These are phyloP conservation scores for Persicaria maculosa DNA, from an alignment of 148 eudicot genomes.

Conservation along the genomic window DNA sequence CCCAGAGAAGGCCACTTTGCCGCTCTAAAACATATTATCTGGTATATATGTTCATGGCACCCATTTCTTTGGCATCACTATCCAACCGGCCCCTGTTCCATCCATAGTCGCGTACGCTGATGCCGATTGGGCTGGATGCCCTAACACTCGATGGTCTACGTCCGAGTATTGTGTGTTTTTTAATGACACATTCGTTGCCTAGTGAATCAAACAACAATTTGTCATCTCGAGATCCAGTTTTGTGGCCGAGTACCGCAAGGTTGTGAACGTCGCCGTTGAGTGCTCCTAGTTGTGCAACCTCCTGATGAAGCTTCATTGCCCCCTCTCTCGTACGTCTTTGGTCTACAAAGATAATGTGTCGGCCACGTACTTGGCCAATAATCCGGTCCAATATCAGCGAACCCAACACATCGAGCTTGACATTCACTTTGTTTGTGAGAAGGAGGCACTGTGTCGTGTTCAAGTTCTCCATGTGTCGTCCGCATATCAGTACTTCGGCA, in stretches of 20 bases:
- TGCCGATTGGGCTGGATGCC: constrained; percentile 6
- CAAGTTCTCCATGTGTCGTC: neutral
- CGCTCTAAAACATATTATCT: too few species aligned
- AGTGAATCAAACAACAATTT: neutral
- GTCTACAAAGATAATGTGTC: constrained; percentile 7
- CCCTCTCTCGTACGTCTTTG: neutral
- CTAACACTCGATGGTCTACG: neutral
- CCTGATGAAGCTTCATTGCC: neutral
- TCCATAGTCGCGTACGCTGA: neutral
- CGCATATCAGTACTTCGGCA: neutral
- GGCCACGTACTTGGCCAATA: neutral
- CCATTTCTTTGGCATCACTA: neutral
- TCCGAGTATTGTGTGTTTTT: constrained; percentile 13
- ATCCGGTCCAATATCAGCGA: constrained; percentile 2
- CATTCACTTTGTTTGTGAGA: constrained; percentile 6
- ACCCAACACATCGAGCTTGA: constrained; percentile 7
- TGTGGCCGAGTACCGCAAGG: neutral
- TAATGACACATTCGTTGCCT: neutral
- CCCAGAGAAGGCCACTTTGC: too few species aligned
- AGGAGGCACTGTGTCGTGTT: neutral
- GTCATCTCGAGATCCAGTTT: constrained; percentile 13
- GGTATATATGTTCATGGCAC: too few species aligned
- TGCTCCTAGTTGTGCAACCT: constrained; percentile 4
- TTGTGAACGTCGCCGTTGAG: constrained; percentile 9
- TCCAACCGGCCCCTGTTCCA: neutral